Evolutionary conservation across 352 stramenopile genomes (phyloP).

Genomic region (Hyaloperonospora brassicae): DNA sequence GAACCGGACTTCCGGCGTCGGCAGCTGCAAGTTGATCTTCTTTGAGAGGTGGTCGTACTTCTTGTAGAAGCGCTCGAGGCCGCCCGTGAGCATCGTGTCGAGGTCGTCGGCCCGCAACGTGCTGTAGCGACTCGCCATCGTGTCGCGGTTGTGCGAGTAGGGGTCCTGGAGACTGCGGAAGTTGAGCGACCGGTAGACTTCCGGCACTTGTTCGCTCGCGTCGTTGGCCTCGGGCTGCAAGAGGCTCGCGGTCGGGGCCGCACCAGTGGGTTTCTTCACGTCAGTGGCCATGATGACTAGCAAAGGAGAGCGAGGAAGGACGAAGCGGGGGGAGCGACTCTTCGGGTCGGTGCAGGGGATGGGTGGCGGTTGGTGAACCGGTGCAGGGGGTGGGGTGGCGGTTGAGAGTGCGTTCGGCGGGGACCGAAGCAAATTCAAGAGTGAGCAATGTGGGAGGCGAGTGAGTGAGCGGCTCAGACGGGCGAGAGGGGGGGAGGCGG

Average conservation of each 20-base stretch:
- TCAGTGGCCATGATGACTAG: constrained; percentile 11
- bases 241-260: too few species aligned
- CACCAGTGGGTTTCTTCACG: constrained; percentile 13
- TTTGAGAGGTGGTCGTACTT: constrained; percentile 69
- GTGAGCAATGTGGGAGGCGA: too few species aligned
- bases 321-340: too few species aligned
- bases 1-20: constrained; percentile 53
- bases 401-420: too few species aligned
- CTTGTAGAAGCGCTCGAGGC: constrained; percentile 72
- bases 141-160: constrained; percentile 41
- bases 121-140: constrained; percentile 26
- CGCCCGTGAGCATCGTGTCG: constrained; percentile 55
- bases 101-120: constrained; percentile 56
- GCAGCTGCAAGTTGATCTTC: constrained; percentile 46
- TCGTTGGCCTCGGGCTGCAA: constrained; percentile 28
- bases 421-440: too few species aligned
- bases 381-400: too few species aligned
- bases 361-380: too few species aligned
- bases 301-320: too few species aligned
- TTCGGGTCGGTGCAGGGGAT: too few species aligned
- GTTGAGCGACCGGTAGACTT: constrained; percentile 57
- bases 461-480: too few species aligned
- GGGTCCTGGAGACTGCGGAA: constrained; percentile 66
- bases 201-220: constrained; percentile 32
- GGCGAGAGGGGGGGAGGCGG: too few species aligned